Conservation (phyloP, 2,329 filamentous ascomycete genomes). For the Pseudonectria buxi region DNA sequence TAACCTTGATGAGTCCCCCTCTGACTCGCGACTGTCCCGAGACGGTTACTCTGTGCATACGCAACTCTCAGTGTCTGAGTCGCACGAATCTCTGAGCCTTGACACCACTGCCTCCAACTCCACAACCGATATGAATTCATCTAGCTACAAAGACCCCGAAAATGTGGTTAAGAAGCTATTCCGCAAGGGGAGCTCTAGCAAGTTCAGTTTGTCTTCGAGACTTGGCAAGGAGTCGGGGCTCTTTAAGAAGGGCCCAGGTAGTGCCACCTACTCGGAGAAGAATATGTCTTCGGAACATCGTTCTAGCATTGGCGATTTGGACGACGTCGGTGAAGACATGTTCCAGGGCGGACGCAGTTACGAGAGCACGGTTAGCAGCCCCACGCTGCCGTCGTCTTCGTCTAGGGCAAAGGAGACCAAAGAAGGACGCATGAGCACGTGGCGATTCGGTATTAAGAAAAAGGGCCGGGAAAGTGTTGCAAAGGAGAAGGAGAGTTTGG, state of each 20-base stretch:
- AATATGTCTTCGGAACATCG: conserved; percentile 47
- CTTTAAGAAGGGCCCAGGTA: conserved; percentile 55
- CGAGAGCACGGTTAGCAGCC: conserved; percentile 51
- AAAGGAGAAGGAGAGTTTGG: conserved; percentile 47
- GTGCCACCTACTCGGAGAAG: conserved; percentile 50
- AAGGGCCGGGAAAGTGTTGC: conserved; percentile 42
- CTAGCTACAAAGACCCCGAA: conserved; percentile 43
- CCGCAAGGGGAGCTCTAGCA: conserved; percentile 58
- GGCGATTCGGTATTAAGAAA: conserved; percentile 55
- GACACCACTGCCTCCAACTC: conserved; percentile 52
- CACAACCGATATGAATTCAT: conserved; percentile 44
- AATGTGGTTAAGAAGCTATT: conserved; percentile 55
- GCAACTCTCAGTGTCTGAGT: conserved; percentile 52
- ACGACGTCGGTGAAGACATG: conserved; percentile 44
- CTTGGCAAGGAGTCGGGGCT: conserved; percentile 47
- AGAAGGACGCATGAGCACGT: conserved; percentile 43
- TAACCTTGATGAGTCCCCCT: conserved; percentile 41
- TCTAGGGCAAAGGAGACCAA: conserved; percentile 35
- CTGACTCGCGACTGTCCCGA: conserved; percentile 47
- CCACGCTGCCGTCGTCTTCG: conserved; percentile 46
- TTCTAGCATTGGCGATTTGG: conserved; percentile 51
- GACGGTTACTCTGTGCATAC: conserved; percentile 53
- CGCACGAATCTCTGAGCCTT: conserved; percentile 50
- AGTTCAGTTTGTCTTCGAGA: conserved; percentile 55
- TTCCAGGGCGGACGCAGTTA: conserved; percentile 41